Base-by-base conservation (phyloP, 495 filamentous ascomycete species). In the Lasiosphaeria ovina region DNA sequence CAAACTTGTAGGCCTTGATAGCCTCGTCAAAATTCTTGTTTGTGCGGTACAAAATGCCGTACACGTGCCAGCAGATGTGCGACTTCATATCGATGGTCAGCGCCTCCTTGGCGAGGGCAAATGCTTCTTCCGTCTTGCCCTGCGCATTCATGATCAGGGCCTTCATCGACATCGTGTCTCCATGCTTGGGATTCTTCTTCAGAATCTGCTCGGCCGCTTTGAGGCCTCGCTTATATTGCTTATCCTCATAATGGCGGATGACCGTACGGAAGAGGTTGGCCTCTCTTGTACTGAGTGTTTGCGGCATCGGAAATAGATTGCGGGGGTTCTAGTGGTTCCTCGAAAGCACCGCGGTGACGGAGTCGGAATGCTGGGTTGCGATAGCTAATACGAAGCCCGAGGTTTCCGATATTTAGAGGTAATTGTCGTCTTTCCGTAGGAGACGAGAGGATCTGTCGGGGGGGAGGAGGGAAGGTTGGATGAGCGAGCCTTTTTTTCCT, bases 51-150 rank as follows among this genome's bases (percentile, higher is more conserved):
- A 99, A 82, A 60, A 99, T 77, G n/a, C 94, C 94, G 68, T 98
- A 98, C 42, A 99, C 95, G 74, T 99, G 94, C 94, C 94, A 99
- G 78, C 93, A 97, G 65, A 98, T 92, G 74, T 98, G 95, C 62
- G 92, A 97, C 76, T 93, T 97, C 92, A 98, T 97, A 67, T 97
- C 92, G 62, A 92, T 89, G 52, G 85, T 89, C 49, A 99, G 80
- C 51, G 94, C 94, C 58, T 89, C 83, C 78, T 97, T 98, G 62
- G 89, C 93, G 55, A 99, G 81, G 35, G 84, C 85, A 72, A 98
- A 98, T 0, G 94, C 94, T 78, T 99, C 94, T 50, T 97, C 89
- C 17, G 86, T 83, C 76, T 95, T 91, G 59, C 92, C 92, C 71
- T 90, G 85, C 45, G 88, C 86, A 73, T 96, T 98, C 77, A 96